Percentiles rank a stretch among this genome's conserved stretches.
Evolutionary conservation across 2,329 filamentous ascomycete genomes (phyloP).

Genomic region (Trichoderma sp.): DNA sequence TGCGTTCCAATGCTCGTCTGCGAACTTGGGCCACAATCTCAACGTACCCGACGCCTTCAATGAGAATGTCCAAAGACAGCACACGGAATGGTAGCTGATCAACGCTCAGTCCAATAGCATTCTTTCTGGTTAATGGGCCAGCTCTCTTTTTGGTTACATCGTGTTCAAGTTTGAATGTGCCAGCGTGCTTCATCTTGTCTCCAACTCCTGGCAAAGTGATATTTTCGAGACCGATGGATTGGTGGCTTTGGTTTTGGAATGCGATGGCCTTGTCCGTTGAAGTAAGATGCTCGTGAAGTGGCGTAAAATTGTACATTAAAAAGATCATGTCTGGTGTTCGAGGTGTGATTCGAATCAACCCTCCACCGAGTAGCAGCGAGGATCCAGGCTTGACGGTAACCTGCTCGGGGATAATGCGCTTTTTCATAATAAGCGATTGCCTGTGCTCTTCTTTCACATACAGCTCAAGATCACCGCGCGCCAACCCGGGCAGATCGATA

Average conservation of each 20-base stretch:
- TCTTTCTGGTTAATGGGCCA: conserved; percentile 65
- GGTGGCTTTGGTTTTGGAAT: conserved; percentile 63
- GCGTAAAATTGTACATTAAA: conserved; percentile 82
- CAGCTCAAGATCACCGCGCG: conserved; percentile 67
- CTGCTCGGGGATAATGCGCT: conserved; percentile 70
- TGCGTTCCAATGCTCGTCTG: conserved; percentile 42
- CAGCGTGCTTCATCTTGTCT: conserved; percentile 64
- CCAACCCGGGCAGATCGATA: conserved; percentile 85
- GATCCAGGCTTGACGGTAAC: conserved; percentile 69
- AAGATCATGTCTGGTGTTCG: conserved; percentile 58
- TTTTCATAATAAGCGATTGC: conserved; percentile 71
- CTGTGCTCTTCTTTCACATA: conserved; percentile 67
- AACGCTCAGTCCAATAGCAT: conserved; percentile 60
- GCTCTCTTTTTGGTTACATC: conserved; percentile 80
- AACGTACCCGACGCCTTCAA: conserved; percentile 92
- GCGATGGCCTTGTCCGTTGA: conserved; percentile 73
- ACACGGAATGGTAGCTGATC: conserved; percentile 75
- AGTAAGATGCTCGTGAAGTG: conserved; percentile 72
- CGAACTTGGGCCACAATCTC: conserved; percentile 83
- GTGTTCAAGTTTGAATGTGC: conserved; percentile 69
- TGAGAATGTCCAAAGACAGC: conserved; percentile 75
- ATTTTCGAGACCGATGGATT: conserved; percentile 55
- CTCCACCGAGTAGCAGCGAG: conserved; percentile 74
- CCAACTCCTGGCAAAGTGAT: conserved; percentile 60
- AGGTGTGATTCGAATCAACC: conserved; percentile 84